phyloP scores from a whole-genome alignment of 2,329 filamentous ascomycete genomes.

The Cadophora gregata region DNA sequence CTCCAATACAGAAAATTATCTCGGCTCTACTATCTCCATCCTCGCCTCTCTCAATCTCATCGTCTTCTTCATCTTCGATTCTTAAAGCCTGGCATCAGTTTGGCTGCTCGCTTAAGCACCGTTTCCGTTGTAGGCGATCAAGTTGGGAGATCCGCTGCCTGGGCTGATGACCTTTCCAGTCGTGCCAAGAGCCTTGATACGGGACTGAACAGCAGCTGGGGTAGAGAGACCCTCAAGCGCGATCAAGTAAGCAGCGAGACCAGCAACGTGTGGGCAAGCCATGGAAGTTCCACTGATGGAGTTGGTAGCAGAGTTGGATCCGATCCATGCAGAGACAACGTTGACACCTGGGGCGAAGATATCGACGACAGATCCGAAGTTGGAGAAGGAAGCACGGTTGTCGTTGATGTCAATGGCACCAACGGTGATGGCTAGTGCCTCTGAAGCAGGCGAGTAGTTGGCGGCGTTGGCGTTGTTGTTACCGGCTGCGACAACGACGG shows the following conservation, averaged over 20 bases:
- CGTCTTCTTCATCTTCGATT: too few species aligned
- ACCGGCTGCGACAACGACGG: slow-evolving; percentile 61
- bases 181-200: slow-evolving; percentile 52
- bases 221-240: slow-evolving; percentile 50
- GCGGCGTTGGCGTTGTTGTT: slow-evolving; percentile 53
- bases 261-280: slow-evolving; percentile 62
- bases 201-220: slow-evolving; percentile 52
- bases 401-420: slow-evolving; percentile 53
- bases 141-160: slow-evolving; percentile 53
- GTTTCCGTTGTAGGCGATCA: slow-evolving; percentile 61
- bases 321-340: slow-evolving; percentile 55
- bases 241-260: slow-evolving; percentile 64
- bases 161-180: slow-evolving; percentile 50
- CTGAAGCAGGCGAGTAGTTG: slow-evolving; percentile 55
- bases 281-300: slow-evolving; percentile 65
- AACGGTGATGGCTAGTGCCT: slow-evolving; percentile 57
- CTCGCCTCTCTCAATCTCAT: not conserved
- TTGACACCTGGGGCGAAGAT: slow-evolving; percentile 57
- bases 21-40: not conserved
- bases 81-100: not conserved
- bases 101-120: slow-evolving; percentile 37
- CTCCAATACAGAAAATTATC: slow-evolving; percentile 1
- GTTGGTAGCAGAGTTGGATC: slow-evolving; percentile 51
- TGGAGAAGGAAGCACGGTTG: slow-evolving; percentile 53
- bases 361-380: slow-evolving; percentile 57